Evolutionary conservation across 2,329 filamentous ascomycete species (phyloP), one percentile per base, ranked within the genome.

Genomic region (Myotisia sp.): DNA sequence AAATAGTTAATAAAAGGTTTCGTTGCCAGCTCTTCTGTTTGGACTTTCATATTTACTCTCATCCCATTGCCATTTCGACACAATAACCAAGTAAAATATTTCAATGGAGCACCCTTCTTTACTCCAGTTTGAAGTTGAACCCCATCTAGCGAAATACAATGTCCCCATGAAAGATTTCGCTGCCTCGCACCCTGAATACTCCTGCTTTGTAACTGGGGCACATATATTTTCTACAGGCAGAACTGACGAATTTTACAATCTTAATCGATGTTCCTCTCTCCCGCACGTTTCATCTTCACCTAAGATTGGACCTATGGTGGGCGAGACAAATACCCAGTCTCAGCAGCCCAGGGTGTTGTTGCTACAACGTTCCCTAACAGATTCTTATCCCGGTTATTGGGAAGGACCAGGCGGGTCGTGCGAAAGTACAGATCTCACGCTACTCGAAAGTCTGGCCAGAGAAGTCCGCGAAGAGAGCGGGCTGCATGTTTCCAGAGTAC

Each of bases 391-490:
- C 17, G 32, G 32, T 2, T n/a, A 26, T 13, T 34, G 32, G 32
- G 32, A 34, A 21, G 32, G 32, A 17, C 32, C 32, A 4, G 32
- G 32, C 1, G 32, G 32, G 2, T 34, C 32, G n/a, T 34, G 32
- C 32, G 32, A 34, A 20, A n/a, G 17, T 16, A 34, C 32, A 19
- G 32, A 34, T 18, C 22, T 24, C 7, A 34, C 32, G 4, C 12
- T 34, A 16, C 23, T 34, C 14, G 32, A 34, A 14, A 34, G 32
- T 19, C 18, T 34, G 16, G 32, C 13, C 7, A 20, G 32, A 27
- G 32, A 34, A 27, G 23, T 34, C 22, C 13, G 17, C 7, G 32
- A 34, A 26, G 32, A 34, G 10, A 34, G 20, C 32, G 32, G 32
- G 10, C 32, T 34, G 10, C 32, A 34, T 20, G 32, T 34, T n/a